Evolutionary conservation across 208 protist species (phyloP), one percentile per base, ranked within the genome.

Genomic region (Leishmania turanica): DNA sequence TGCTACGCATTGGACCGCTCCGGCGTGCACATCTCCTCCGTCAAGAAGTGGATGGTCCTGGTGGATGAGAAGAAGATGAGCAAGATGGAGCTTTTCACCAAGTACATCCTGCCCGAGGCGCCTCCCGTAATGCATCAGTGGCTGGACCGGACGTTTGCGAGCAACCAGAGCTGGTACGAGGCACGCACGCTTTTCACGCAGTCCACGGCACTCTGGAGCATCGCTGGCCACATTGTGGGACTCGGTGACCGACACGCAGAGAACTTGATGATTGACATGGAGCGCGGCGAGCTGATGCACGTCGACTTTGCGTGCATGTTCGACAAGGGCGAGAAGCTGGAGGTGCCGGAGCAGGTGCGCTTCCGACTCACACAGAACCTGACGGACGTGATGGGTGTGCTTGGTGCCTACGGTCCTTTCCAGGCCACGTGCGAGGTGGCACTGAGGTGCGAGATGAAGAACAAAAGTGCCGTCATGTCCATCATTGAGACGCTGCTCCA

Each of bases 321-420:
- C 83, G 98, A 99, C 86, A 98, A 98, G 77, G 99, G 96, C 24
- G 94, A 98, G 88, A 92, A 88, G 40, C 92, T 99, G 1, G 79
- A 93, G 47, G 89, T 99, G 15, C 96, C 98, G 1, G 98, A 99
- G 88, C 83, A 88, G 40, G 99, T 99, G 53, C 98, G 98, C 27
- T 99, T 99, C 89, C 93, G 99, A 34, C 91, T 99, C 2, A 99
- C 99, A 21, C 96, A 95, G 75, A 99, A 99, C 84, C 79, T 99
- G 62, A 89, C 99, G 13, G 98, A 99, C 82, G 97, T 82, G 1
- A 98, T 99, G 89, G 98, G 99, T 7, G 88, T 99, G 8, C 82
- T 95, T 1, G 98, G 98, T 21, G 87, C 90, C 8, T 94, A 99
- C 70, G 99, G 99, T 2, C 93, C 90, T 7, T 99, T 99, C 82